Evolutionary conservation across 768 basidiomycete species (phyloP).

Genomic region (Holtermannia corniformis): DNA sequence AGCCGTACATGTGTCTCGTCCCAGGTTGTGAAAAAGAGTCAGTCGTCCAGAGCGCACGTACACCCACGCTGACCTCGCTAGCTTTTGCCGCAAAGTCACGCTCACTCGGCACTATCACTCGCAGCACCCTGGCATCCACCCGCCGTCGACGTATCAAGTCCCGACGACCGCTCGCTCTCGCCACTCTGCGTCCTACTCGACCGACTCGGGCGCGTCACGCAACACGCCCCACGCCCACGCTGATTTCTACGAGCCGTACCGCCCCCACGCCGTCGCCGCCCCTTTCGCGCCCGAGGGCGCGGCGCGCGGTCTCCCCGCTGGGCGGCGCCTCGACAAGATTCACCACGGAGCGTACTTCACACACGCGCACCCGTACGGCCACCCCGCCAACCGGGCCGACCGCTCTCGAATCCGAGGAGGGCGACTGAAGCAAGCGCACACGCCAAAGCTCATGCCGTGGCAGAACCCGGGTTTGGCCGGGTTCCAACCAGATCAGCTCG

Average conservation of each 20-base stretch:
- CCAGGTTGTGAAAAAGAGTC: slow-evolving; percentile 31
- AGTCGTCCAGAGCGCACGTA: slow-evolving; percentile 2
- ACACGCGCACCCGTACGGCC: not conserved
- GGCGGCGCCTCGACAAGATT: not conserved
- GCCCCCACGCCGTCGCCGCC: slow-evolving; percentile 36
- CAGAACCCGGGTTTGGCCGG: not conserved
- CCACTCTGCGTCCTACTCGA: slow-evolving; percentile 1
- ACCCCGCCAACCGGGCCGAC: no score
- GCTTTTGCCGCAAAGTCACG: slow-evolving; percentile 43
- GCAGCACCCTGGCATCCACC: slow-evolving; percentile 31
- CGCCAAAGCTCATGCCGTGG: not conserved
- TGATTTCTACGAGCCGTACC: slow-evolving; percentile 7
- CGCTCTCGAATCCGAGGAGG: no score
- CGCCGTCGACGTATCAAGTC: slow-evolving; percentile 16
- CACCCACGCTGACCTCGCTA: not conserved
- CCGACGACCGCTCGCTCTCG: slow-evolving; percentile 7
- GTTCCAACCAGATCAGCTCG: not conserved
- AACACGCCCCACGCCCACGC: slow-evolving; percentile 16
- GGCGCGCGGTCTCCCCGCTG: slow-evolving; percentile 10
- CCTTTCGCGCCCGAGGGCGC: slow-evolving; percentile 29
- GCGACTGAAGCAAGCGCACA: not conserved
- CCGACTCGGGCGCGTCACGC: slow-evolving; percentile 6
- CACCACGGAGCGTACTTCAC: not conserved
- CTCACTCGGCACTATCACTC: slow-evolving; percentile 42
- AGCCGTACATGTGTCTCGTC: slow-evolving; percentile 41